Evolutionary conservation across 805 yeast genomes (phyloP), one percentile per base, ranked within the genome.

Genomic region (Myxozyma monticola): DNA sequence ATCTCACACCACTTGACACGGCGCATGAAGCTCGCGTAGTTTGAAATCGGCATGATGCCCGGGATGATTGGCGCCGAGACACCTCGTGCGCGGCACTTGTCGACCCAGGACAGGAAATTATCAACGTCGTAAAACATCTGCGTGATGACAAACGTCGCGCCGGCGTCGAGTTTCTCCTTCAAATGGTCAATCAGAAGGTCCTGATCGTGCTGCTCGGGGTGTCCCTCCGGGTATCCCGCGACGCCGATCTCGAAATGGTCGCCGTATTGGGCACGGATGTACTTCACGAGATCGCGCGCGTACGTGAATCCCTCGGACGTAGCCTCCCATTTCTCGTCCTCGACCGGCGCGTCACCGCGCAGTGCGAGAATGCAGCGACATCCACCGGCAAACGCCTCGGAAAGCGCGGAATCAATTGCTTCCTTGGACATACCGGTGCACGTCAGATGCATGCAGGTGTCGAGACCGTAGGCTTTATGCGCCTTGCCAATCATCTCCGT

Each of bases 31-130:
- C 96, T 81, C 22, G 95, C 85, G 70, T 91, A 90, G 2, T 96
- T 88, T n/a, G 95, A 83, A 51, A 93, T 90, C 20, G 99, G 99
- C 99, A 93, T 93, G 68, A 93, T 89, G 12, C 99, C 99, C 1
- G 99, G 99, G 52, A 93, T 84, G 59, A 93, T 86, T 25, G 98
- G 98, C 45, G 87, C 81, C 34, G 75, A 74, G 57, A 93, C 78
- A 20, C 96, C 97, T 20, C 73, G 72, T 20, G 75, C 80, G 60
- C 91, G 78, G 48, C 91, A 77, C 52, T 73, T 70, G 17, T 74
- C 67, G 62, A 93, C 88, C 99, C 99, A 93, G 10, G 69, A 62
- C 51, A 93, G 77, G 68, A 91, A 93, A 52, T 77, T 78, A 40
- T 90, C 96, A 10, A 77, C 93, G 65, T 93, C 97, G 69, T 93